phyloP scores from a whole-genome alignment of 1,139 yeast genomes.

The Yamadazyma oceani region DNA sequence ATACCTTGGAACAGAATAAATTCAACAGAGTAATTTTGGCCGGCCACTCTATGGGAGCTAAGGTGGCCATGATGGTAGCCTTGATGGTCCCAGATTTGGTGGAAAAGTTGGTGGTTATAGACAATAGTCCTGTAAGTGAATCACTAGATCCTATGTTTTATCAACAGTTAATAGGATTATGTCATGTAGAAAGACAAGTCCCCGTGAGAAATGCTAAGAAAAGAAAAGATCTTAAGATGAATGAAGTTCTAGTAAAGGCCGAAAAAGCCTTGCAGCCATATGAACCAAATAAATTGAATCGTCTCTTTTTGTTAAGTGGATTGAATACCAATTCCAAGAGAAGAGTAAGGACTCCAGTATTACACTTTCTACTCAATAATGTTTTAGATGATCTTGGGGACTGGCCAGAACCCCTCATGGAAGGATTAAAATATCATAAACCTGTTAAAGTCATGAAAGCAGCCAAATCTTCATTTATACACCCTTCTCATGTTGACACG shows the following conservation, averaged over 20 bases:
- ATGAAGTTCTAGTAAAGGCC: constrained; percentile 4
- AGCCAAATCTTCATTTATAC: constrained; percentile 40
- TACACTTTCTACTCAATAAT: constrained; percentile 26
- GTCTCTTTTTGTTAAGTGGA: constrained; percentile 32
- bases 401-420: constrained; percentile 40
- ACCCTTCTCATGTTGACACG: constrained; percentile 21
- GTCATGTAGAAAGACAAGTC: constrained; percentile 25
- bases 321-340: constrained; percentile 23
- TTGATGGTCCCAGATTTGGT: constrained; percentile 39
- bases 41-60: constrained; percentile 59
- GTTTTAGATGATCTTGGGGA: constrained; percentile 34
- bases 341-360: constrained; percentile 26
- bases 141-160: constrained; percentile 26
- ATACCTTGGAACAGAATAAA: constrained; percentile 26
- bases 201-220: constrained; percentile 1
- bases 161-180: constrained; percentile 33
- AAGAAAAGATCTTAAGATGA: not conserved
- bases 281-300: constrained; percentile 24
- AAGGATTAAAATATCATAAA: constrained; percentile 24
- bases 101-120: constrained; percentile 43
- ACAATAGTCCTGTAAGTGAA: constrained; percentile 43
- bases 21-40: constrained; percentile 33
- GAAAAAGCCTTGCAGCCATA: constrained; percentile 21
- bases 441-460: constrained; percentile 47
- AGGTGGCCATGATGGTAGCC: constrained; percentile 48